Percentiles rank a stretch among this genome's conserved stretches.
phyloP scores from a whole-genome alignment of 345 rosid genomes.

The Draba incana region DNA sequence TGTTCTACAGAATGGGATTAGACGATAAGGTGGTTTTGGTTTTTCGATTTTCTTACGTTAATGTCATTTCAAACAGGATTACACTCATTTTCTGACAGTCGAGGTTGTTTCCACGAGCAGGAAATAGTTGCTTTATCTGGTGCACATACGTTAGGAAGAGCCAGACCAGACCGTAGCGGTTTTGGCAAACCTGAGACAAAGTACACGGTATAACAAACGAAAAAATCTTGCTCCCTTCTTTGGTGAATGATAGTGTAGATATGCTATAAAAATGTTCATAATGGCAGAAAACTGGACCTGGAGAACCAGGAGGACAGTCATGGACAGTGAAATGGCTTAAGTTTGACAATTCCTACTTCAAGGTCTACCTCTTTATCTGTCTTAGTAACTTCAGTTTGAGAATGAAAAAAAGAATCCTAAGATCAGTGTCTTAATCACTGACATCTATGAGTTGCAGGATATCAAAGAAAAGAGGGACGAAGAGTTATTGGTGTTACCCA shows the following conservation, averaged over 20 bases:
- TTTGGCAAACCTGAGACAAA: conserved; percentile 97
- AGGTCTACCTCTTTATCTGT: conserved; percentile 54
- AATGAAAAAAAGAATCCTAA: not conserved
- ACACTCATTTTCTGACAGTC: not conserved
- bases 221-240: not conserved
- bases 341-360: conserved; percentile 95
- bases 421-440: conserved; percentile 18
- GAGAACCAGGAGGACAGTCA: conserved; percentile 97
- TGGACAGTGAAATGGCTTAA: conserved; percentile 96
- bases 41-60: conserved; percentile 2
- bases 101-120: conserved; percentile 42
- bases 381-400: not conserved
- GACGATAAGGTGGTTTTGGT: conserved; percentile 65
- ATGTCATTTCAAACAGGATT: not conserved
- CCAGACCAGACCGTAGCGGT: conserved; percentile 95
- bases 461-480: conserved; percentile 76
- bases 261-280: conserved; percentile 17
- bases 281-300: conserved; percentile 90
- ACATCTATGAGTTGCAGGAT: conserved; percentile 50
- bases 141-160: conserved; percentile 93
- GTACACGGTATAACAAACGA: conserved; percentile 67
- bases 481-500: conserved; percentile 85
- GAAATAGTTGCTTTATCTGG: conserved; percentile 96
- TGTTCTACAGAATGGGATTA: conserved; percentile 93
- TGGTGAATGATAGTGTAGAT: conserved; percentile 11